phyloP scores from a whole-genome alignment of 2,329 filamentous ascomycete species.

The Penicillium sp. region DNA sequence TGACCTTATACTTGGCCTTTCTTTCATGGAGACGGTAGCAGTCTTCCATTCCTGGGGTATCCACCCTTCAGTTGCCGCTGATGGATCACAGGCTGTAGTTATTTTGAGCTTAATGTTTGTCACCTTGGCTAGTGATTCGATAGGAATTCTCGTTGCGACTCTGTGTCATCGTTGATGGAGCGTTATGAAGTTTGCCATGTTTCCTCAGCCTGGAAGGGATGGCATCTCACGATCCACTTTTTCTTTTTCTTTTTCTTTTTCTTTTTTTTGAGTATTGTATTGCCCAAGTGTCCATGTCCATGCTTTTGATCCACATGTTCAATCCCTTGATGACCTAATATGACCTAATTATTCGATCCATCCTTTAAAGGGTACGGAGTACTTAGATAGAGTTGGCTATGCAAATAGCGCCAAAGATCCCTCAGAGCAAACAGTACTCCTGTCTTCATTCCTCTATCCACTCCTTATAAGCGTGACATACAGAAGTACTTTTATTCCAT shows the following conservation, averaged over 20 bases:
- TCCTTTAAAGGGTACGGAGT: neutral
- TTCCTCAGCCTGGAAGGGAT: neutral
- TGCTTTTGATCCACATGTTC: constrained; percentile 1
- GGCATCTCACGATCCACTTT: neutral
- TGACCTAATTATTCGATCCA: too few relatives aligned
- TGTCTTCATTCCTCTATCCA: neutral
- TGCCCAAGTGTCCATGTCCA: neutral
- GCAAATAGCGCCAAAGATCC: constrained; percentile 23
- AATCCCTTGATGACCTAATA: neutral
- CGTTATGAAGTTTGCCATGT: neutral
- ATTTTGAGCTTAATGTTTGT: constrained; percentile 3
- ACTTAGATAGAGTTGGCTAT: constrained; percentile 21
- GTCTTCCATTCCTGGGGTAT: constrained; percentile 30
- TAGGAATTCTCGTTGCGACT: constrained; percentile 8
- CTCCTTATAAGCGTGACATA: neutral
- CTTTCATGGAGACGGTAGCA: constrained; percentile 29
- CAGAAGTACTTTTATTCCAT: constrained; percentile 11
- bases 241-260: neutral
- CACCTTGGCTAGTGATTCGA: neutral
- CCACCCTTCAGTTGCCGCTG: neutral
- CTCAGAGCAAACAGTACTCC: constrained; percentile 6
- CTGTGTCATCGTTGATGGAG: neutral
- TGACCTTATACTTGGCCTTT: constrained; percentile 26
- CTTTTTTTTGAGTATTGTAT: too few relatives aligned
- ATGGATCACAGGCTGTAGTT: neutral